Percentiles rank a stretch among this genome's conserved stretches.
Evolutionary conservation across 2,329 filamentous ascomycete genomes (phyloP).

Genomic region (Furcasterigmium furcatum): DNA sequence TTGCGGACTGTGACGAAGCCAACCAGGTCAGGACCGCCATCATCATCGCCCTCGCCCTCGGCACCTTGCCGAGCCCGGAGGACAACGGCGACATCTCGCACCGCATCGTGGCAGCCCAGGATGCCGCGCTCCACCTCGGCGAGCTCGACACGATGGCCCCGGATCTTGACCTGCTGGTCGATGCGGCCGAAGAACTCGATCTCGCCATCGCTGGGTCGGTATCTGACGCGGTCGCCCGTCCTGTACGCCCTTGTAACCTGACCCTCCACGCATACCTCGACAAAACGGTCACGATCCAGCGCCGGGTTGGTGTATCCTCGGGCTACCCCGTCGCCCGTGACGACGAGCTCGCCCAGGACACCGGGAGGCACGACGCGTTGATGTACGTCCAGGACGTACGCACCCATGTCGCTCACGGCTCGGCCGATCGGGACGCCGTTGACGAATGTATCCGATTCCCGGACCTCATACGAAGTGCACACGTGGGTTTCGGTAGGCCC

Average conservation of each 20-base stretch:
- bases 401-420: too few species aligned
- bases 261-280: slow-evolving; percentile 7
- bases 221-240: slow-evolving; percentile 61
- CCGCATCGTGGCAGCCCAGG: slow-evolving; percentile 5
- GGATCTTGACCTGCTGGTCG: slow-evolving; percentile 23
- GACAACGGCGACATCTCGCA: slow-evolving; percentile 15
- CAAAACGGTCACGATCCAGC: slow-evolving; percentile 11
- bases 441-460: too few species aligned
- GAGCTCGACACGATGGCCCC: slow-evolving; percentile 24
- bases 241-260: slow-evolving; percentile 14
- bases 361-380: too few species aligned
- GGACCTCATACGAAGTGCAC: too few species aligned
- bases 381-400: too few species aligned
- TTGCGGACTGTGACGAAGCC: slow-evolving; percentile 9
- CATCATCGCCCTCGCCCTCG: slow-evolving; percentile 4
- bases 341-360: too few species aligned
- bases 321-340: too few species aligned
- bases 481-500: too few species aligned
- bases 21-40: slow-evolving; percentile 5
- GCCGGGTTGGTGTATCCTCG: slow-evolving; percentile 9
- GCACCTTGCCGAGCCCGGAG: slow-evolving; percentile 2
- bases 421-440: too few species aligned
- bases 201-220: slow-evolving; percentile 42
- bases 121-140: slow-evolving; percentile 21
- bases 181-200: slow-evolving; percentile 23